Evolutionary conservation across 108 stramenopile species (phyloP).

Genomic region (Pseudonitzschia multiseries): DNA sequence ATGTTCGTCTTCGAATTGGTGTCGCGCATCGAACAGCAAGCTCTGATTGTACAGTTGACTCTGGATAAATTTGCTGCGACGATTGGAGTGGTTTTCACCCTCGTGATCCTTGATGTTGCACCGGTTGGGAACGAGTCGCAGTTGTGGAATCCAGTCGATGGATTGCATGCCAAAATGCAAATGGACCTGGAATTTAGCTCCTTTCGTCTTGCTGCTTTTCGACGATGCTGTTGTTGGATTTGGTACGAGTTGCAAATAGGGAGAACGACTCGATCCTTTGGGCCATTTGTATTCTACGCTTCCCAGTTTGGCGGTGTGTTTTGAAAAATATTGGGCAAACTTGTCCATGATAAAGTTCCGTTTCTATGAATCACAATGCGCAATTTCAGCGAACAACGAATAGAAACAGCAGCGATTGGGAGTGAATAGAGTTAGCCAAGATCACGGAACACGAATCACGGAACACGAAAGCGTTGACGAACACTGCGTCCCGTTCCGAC

Average conservation of each 20-base stretch:
- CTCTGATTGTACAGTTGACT: conserved; percentile 61
- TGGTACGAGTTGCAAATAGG: conserved; percentile 54
- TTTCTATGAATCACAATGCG: conserved; percentile 48
- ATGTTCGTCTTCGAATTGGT: conserved; percentile 41
- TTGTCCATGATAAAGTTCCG: conserved; percentile 60
- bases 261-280: conserved; percentile 41
- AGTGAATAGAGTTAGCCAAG: neutral
- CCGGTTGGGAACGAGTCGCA: conserved; percentile 82
- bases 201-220: conserved; percentile 25
- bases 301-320: conserved; percentile 35
- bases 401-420: neutral
- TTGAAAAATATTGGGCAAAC: conserved; percentile 56
- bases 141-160: conserved; percentile 66
- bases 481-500: no score
- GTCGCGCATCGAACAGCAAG: conserved; percentile 55
- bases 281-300: conserved; percentile 42
- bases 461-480: neutral
- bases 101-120: conserved; percentile 48
- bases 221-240: neutral
- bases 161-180: conserved; percentile 72
- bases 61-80: conserved; percentile 34
- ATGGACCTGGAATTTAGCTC: conserved; percentile 65
- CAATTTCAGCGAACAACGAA: neutral
- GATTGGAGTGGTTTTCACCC: neutral
- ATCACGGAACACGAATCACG: neutral